Base-by-base conservation (phyloP, 306 rosid genomes). In the Adenanthera pavonina region DNA sequence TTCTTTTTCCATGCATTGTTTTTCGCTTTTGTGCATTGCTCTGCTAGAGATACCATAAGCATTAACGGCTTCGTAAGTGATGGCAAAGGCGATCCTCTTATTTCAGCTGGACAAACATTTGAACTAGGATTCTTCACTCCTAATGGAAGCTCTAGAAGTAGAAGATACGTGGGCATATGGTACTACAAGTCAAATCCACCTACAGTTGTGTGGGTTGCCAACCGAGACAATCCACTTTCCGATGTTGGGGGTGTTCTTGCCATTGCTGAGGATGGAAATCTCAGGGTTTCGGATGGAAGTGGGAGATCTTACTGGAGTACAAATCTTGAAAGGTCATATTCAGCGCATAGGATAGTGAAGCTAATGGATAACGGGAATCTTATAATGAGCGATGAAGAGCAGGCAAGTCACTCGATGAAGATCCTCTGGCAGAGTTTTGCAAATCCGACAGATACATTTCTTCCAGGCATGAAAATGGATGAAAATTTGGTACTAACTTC, bases 131-230 rank as follows among this genome's bases (percentile, higher is more conserved):
- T 93, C 75, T 93, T 93, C 65, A 86, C 88, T 54, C 94, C 91
- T 9, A 80, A 89, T 86, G 92, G 91, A 83, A 91, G 92, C 86
- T 73, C 78, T 59, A 80, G 84, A n/a, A 19, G 77, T 5, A 85
- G 85, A 86, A 90, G 94, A 86, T 91, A 91, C 11, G 84, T 91
- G 19, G 97, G 97, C 64, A 93, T 93, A 81, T 93, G 96, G 94
- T 93, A 86, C 76, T 75, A 90, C 80, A 65, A 77, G 43, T 86
- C 90, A 8, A 85, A 74, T 56, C 96, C 94, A 64, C 80, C 38
- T 35, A 85, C 85, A 35, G 83, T 92, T 84, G 93, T 92, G 34
- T 92, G 95, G 95, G 91, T 92, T 81, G 95, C 97, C 68, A 92
- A 91, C 71, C 74, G 92, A 80, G 96, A 90, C 72, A 70, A 79